Evolutionary conservation across 2,329 filamentous ascomycete species (phyloP), one percentile per base, ranked within the genome.

Genomic region (Xylariaceae sp.): DNA sequence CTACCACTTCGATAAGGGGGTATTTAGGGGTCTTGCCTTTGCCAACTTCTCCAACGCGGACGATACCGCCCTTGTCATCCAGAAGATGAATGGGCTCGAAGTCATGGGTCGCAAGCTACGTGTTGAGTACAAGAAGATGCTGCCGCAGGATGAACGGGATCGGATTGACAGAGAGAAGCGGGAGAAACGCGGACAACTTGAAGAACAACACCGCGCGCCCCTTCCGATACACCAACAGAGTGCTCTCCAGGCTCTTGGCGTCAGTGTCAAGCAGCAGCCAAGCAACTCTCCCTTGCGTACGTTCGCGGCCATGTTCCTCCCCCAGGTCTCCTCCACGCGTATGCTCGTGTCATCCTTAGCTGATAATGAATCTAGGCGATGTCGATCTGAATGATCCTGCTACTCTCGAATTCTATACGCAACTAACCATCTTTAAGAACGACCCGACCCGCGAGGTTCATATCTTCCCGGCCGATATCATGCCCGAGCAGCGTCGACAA

Each of bases 91-190:
- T 68, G 91, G 95, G 64, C 88, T 96, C 71, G 94, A 97, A 67
- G 83, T 99, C 8, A 91, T 96, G 68, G 94, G 94, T 43, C 83
- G 94, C 57, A 97, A 97, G 74, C 76, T 99, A 62, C 83, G 94
- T 46, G 94, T 99, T 22, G 94, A 99, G 72, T 99, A 97, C 76
- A 99, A 99, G 80, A 97, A 97, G 76, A 97, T 99, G 94, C 81
- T 99, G 5, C 94, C 94, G 0, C 83, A 95, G 61, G 89, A 92
- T 30, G 94, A 97, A 72, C 84, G 94, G 49, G 94, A 99, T 72
- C 84, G 94, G 39, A 97, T 99, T 63, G 94, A 99, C 72, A 83
- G 94, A 5, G 94, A 97, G 73, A 99, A 97, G 83, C 83, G 94
- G 54, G 92, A 97, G 75, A 88, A 94, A 63, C 86, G 94, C 49